Conservation (phyloP, 805 yeast genomes). For the Hanseniaspora lachancei region DNA sequence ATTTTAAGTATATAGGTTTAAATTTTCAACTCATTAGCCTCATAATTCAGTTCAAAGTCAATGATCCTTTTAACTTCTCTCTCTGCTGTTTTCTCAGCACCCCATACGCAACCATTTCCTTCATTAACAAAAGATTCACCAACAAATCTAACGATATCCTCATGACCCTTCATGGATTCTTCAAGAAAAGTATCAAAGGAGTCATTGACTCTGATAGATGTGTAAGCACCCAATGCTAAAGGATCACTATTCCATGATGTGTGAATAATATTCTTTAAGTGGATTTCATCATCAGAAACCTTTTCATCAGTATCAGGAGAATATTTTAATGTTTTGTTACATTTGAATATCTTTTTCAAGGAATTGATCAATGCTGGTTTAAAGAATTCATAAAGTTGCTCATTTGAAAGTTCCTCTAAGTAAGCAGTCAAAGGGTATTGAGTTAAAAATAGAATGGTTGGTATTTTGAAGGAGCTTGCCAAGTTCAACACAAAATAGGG, state of each 20-base stretch:
- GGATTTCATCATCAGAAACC: conserved; percentile 22
- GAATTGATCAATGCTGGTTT: conserved; percentile 34
- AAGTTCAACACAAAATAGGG: conserved; percentile 52
- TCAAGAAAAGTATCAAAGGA: conserved; percentile 46
- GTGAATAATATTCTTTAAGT: conserved; percentile 31
- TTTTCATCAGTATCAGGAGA: not conserved
- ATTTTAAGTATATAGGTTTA: not conserved
- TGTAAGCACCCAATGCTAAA: conserved; percentile 60
- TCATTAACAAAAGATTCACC: conserved; percentile 71
- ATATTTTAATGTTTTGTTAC: conserved; percentile 6
- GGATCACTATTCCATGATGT: conserved; percentile 69
- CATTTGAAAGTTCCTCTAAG: conserved; percentile 36
- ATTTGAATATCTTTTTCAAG: conserved; percentile 15
- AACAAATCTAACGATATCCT: conserved; percentile 48
- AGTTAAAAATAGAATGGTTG: conserved; percentile 51
- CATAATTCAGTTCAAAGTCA: not conserved
- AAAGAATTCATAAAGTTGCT: conserved; percentile 43
- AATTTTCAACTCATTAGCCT: not conserved
- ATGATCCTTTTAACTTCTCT: conserved; percentile 34
- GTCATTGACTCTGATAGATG: conserved; percentile 48
- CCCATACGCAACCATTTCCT: conserved; percentile 78
- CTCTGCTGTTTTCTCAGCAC: conserved; percentile 59
- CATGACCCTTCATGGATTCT: conserved; percentile 45
- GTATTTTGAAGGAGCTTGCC: conserved; percentile 32
- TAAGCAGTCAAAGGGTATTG: conserved; percentile 60